Evolutionary conservation across 2,329 filamentous ascomycete genomes (phyloP).

Genomic region (Colletotrichum musicola): DNA sequence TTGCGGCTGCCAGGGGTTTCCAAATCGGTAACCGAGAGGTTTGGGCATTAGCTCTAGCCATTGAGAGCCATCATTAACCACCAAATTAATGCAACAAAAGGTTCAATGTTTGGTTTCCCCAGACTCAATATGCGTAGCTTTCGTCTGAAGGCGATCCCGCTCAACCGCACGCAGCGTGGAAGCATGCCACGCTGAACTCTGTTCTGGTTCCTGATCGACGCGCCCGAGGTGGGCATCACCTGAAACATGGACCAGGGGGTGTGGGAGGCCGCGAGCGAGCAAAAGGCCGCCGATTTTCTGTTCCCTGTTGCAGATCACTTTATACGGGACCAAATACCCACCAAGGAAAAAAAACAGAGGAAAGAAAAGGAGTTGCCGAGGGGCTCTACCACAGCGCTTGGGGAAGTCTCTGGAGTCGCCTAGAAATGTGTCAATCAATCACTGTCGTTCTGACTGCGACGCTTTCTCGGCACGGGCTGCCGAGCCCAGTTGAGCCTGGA

Average conservation of each 20-base stretch:
- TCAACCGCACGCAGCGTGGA: too few relatives aligned
- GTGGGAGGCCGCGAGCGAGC: background rate
- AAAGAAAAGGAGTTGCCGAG: constrained; percentile 1
- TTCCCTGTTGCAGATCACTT: constrained; percentile 32
- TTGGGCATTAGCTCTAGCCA: background rate
- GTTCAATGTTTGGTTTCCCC: background rate
- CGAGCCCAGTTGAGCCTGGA: background rate
- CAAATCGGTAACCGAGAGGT: background rate
- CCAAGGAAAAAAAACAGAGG: background rate
- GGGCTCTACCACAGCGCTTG: constrained; percentile 10
- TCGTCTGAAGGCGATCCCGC: constrained; percentile 10
- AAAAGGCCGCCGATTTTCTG: background rate
- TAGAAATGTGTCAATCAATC: too few relatives aligned
- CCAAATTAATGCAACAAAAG: too few relatives aligned
- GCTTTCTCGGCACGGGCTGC: constrained; percentile 14
- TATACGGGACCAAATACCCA: constrained; percentile 31
- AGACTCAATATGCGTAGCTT: constrained; percentile 10
- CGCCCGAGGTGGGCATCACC: constrained; percentile 28
- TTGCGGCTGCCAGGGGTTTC: background rate
- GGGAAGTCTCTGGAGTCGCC: background rate
- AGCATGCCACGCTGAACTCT: constrained; percentile 22
- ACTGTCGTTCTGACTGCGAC: background rate
- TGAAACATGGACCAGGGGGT: constrained; percentile 30
- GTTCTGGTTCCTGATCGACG: constrained; percentile 33
- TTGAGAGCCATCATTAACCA: background rate